Conservation (phyloP, 2,329 filamentous ascomycete genomes). For the Monosporascus cannonballus region DNA sequence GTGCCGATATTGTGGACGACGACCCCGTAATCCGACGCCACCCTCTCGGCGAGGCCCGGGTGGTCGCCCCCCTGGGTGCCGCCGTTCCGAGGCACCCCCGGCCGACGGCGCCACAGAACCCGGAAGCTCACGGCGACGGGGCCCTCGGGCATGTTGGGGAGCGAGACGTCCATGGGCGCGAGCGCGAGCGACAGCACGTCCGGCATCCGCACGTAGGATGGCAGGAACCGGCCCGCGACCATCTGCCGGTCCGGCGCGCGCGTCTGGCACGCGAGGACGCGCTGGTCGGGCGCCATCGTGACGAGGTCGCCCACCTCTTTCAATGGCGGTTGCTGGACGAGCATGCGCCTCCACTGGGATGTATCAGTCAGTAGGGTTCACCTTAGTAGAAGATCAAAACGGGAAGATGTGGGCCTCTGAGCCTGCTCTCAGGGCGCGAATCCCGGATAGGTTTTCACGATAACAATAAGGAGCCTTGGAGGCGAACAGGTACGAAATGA, state of each 20-base stretch:
- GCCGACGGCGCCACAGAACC: neutral
- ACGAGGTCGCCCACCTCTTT: neutral
- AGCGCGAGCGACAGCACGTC: neutral
- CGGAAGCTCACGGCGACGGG: neutral
- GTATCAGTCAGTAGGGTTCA: neutral
- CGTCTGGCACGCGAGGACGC: neutral
- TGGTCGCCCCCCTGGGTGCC: neutral
- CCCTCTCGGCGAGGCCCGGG: neutral
- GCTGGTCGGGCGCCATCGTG: neutral
- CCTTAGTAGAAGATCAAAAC: neutral
- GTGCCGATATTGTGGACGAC: neutral
- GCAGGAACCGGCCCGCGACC: neutral
- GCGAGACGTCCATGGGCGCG: neutral
- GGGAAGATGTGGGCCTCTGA: too few species aligned
- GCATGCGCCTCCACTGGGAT: slow-evolving; percentile 4
- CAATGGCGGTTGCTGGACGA: slow-evolving; percentile 5
- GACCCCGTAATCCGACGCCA: neutral
- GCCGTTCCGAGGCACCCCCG: neutral
- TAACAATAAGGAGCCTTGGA: too few species aligned
- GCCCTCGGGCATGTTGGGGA: neutral
- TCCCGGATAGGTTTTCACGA: too few species aligned
- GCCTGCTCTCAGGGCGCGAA: too few species aligned
- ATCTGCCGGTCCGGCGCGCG: neutral
- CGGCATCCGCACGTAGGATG: neutral
- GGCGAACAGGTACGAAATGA: too few species aligned